Evolutionary conservation across 257 asterid species (phyloP).

Genomic region (Solanum sparsipilum): DNA sequence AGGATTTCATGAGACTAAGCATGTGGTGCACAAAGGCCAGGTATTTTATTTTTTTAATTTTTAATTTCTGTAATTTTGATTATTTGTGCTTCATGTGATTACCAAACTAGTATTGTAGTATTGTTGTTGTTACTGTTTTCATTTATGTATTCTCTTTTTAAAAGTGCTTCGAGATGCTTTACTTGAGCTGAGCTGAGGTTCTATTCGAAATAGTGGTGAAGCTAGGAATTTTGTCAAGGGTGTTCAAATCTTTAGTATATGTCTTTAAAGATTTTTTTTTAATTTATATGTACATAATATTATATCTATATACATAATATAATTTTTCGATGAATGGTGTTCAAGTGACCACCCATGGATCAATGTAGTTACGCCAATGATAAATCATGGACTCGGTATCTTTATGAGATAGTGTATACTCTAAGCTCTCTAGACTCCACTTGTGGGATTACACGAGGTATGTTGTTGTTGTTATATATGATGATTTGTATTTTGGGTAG

Average conservation of each 20-base stretch:
- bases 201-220: background rate
- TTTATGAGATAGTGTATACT: background rate
- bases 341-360: background rate
- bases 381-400: background rate
- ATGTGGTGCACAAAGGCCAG: constrained; percentile 74
- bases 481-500: background rate
- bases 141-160: background rate
- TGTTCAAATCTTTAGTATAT: background rate
- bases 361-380: background rate
- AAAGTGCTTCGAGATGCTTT: background rate
- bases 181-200: background rate
- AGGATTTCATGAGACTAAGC: constrained; percentile 57
- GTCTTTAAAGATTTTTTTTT: too few species aligned
- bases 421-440: background rate
- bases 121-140: background rate
- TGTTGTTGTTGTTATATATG: background rate
- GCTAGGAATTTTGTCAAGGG: background rate
- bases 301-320: background rate
- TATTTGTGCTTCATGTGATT: background rate
- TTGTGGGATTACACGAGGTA: background rate
- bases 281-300: background rate
- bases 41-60: constrained; percentile 8
- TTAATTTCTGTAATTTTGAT: background rate
- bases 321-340: background rate
- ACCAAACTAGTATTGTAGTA: too few species aligned